Evolutionary conservation across 345 rosid species (phyloP).

Genomic region (Nephelium lappaceum): DNA sequence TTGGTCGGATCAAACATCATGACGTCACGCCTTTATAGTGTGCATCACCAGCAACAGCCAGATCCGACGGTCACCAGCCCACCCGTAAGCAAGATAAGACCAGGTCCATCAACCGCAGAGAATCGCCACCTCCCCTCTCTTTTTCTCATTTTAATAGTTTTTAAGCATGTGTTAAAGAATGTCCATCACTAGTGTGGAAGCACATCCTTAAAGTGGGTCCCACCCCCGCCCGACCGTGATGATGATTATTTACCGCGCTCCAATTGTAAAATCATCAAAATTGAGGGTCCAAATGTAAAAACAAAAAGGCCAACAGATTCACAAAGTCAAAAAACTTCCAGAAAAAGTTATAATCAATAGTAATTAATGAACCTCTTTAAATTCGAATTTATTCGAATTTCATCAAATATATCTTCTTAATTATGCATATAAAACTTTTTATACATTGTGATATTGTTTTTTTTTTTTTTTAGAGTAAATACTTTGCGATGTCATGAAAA

Average conservation of each 20-base stretch:
- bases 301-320: not conserved
- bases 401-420: too few species aligned
- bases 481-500: too few species aligned
- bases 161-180: slow-evolving; percentile 48
- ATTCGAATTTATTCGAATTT: too few species aligned
- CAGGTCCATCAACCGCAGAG: not conserved
- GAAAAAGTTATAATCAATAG: too few species aligned
- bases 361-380: too few species aligned
- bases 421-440: too few species aligned
- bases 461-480: too few species aligned
- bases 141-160: slow-evolving; percentile 13
- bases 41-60: not conserved
- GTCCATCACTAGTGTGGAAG: slow-evolving; percentile 47
- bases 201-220: slow-evolving; percentile 47
- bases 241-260: slow-evolving; percentile 31
- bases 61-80: slow-evolving; percentile 15
- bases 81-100: not conserved
- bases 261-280: slow-evolving; percentile 23
- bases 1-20: slow-evolving; percentile 31
- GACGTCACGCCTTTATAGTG: slow-evolving; percentile 8
- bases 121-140: not conserved
- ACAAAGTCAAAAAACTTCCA: too few species aligned
- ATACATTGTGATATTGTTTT: too few species aligned
- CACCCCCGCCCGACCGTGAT: slow-evolving; percentile 33
- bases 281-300: slow-evolving; percentile 11